Conservation (phyloP, 192 early-diverging fungal genomes). For the Paraglomus occultum region DNA sequence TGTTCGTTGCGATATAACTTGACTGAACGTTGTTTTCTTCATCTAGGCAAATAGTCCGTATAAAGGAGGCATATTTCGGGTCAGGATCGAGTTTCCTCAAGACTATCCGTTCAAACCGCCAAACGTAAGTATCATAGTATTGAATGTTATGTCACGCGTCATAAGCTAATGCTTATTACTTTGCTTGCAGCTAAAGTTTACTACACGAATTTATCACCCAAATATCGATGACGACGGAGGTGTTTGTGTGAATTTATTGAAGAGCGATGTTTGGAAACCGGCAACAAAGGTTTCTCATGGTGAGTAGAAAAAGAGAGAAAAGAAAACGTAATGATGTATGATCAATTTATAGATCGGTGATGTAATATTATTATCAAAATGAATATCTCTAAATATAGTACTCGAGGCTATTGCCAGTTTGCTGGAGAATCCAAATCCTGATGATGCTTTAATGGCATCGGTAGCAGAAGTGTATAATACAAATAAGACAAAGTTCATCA, state of each 20-base stretch:
- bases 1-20: neutral
- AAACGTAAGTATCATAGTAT: constrained; percentile 43
- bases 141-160: neutral
- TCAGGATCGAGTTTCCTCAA: constrained; percentile 65
- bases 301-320: too few species aligned
- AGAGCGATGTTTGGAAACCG: constrained; percentile 85
- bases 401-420: constrained; percentile 61
- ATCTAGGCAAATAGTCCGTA: constrained; percentile 57
- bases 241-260: constrained; percentile 73
- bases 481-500: constrained; percentile 60
- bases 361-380: neutral
- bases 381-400: constrained; percentile 41
- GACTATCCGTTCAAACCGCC: constrained; percentile 87
- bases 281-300: constrained; percentile 67
- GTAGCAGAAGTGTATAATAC: constrained; percentile 73
- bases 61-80: constrained; percentile 67
- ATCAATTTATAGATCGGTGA: neutral
- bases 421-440: constrained; percentile 75
- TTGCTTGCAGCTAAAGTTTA: constrained; percentile 38
- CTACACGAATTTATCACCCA: constrained; percentile 80
- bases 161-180: neutral
- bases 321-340: neutral
- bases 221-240: constrained; percentile 81
- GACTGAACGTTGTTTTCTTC: constrained; percentile 10
- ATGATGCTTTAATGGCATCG: constrained; percentile 72